Percentiles rank a stretch among this genome's conserved stretches.
These are phyloP conservation scores for Exophiala aquamarina DNA, from an alignment of 2,329 filamentous ascomycete genomes.

Conservation along the genomic window DNA sequence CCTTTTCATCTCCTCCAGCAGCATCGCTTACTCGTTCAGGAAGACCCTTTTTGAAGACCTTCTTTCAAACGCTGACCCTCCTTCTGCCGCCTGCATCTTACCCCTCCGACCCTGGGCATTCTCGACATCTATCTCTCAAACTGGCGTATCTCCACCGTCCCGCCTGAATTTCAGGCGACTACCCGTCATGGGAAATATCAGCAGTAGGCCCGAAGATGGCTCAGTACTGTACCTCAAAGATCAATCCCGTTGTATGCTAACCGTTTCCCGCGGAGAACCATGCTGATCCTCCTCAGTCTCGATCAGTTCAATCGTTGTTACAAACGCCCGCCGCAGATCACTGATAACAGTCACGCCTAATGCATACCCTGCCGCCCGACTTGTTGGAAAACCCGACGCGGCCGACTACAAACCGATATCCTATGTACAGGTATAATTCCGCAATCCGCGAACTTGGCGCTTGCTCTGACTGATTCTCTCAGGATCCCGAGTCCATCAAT, in stretches of 20 bases:
- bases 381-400: slow-evolving; percentile 67
- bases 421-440: slow-evolving; percentile 8
- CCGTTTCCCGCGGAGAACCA: slow-evolving; percentile 16
- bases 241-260: slow-evolving; percentile 77
- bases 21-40: too few species aligned
- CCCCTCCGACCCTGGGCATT: background rate
- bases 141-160: slow-evolving; percentile 15
- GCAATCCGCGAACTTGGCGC: too few species aligned
- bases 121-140: slow-evolving; percentile 3
- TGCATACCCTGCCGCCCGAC: slow-evolving; percentile 78
- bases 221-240: slow-evolving; percentile 81
- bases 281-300: slow-evolving; percentile 62
- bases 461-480: slow-evolving; percentile 14
- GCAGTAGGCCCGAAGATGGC: slow-evolving; percentile 83
- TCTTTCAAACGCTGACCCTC: too few species aligned
- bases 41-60: too few species aligned
- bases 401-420: background rate
- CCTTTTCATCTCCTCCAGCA: too few species aligned
- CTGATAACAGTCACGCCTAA: slow-evolving; percentile 80
- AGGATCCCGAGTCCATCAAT: slow-evolving; percentile 73
- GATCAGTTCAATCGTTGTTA: slow-evolving; percentile 78
- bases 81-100: too few species aligned
- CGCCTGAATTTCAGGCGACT: slow-evolving; percentile 14
- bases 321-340: slow-evolving; percentile 74
- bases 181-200: slow-evolving; percentile 78